phyloP scores from a whole-genome alignment of 306 rosid genomes.

The Senna siamea region DNA sequence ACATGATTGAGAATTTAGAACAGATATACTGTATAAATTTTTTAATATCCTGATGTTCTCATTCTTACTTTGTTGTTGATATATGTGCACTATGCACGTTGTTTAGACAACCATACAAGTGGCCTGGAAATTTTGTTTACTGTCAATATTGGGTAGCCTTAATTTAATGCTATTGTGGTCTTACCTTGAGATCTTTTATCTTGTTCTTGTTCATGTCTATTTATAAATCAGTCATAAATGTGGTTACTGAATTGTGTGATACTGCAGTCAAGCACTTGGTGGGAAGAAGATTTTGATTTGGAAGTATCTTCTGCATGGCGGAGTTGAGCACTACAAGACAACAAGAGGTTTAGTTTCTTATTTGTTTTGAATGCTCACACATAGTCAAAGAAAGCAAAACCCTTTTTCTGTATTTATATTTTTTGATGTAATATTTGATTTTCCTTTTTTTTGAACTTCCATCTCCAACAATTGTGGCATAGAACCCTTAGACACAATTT shows the following conservation, averaged over 20 bases:
- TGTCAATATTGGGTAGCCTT: not conserved
- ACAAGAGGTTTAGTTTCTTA: not conserved
- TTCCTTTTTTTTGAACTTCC: slow-evolving; percentile 6
- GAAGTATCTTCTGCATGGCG: slow-evolving; percentile 94
- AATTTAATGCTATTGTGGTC: not conserved
- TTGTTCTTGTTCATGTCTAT: slow-evolving; percentile 14
- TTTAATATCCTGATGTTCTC: not conserved
- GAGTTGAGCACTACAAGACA: slow-evolving; percentile 45
- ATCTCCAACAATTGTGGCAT: not conserved
- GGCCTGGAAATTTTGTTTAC: slow-evolving; percentile 12
- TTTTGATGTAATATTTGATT: slow-evolving; percentile 27
- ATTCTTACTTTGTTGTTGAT: not conserved
- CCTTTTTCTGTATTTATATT: not conserved
- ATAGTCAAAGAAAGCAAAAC: slow-evolving; percentile 15
- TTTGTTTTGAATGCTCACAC: slow-evolving; percentile 13
- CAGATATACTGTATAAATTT: not conserved
- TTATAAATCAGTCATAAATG: slow-evolving; percentile 25
- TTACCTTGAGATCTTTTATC: slow-evolving; percentile 22
- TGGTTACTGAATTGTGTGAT: slow-evolving; percentile 32
- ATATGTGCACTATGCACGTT: slow-evolving; percentile 4
- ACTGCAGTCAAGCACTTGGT: slow-evolving; percentile 83
- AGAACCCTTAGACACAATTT: slow-evolving; percentile 13
- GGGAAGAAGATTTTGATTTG: slow-evolving; percentile 88
- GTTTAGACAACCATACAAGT: slow-evolving; percentile 10
- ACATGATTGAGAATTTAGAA: slow-evolving; percentile 10